Evolutionary conservation across 805 yeast species (phyloP).

Genomic region (Barnettozyma sp.): DNA sequence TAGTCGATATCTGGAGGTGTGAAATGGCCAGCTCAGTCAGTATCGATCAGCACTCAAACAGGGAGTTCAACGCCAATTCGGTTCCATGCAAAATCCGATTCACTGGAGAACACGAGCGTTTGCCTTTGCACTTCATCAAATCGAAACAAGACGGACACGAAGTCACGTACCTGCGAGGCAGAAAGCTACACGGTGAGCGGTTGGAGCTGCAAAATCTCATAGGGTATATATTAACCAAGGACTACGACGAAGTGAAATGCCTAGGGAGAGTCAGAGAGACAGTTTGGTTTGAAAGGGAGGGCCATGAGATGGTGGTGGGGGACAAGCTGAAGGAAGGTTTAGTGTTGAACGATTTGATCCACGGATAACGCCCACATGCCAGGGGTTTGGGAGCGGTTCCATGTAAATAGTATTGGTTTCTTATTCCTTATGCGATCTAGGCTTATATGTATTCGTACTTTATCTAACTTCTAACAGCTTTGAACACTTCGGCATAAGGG

Average conservation of each 20-base stretch:
- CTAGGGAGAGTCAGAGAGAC: constrained; percentile 14
- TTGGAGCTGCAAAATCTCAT: constrained; percentile 7
- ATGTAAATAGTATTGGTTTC: too few relatives aligned
- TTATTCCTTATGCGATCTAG: too few relatives aligned
- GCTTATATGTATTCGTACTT: too few relatives aligned
- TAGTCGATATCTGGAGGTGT: too few relatives aligned
- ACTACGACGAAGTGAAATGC: constrained; percentile 17
- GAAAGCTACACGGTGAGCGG: constrained; percentile 28
- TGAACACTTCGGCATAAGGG: constrained; percentile 53
- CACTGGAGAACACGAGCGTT: constrained; percentile 16
- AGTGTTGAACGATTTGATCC: constrained; percentile 22
- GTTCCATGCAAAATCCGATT: constrained; percentile 24
- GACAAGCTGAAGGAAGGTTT: constrained; percentile 26
- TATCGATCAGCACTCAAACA: neutral
- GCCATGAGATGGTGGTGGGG: constrained; percentile 23
- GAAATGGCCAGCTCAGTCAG: constrained; percentile 3
- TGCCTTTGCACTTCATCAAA: constrained; percentile 16
- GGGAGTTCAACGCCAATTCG: constrained; percentile 15
- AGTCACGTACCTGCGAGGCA: constrained; percentile 29
- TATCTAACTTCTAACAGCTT: constrained; percentile 41
- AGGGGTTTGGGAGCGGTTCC: too few relatives aligned
- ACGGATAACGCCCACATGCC: too few relatives aligned
- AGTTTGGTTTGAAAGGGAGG: constrained; percentile 34
- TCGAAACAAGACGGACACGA: constrained; percentile 8
- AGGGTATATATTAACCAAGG: constrained; percentile 19